Conservation (phyloP, 257 asterid species). For the Leptodermis oblonga region DNA sequence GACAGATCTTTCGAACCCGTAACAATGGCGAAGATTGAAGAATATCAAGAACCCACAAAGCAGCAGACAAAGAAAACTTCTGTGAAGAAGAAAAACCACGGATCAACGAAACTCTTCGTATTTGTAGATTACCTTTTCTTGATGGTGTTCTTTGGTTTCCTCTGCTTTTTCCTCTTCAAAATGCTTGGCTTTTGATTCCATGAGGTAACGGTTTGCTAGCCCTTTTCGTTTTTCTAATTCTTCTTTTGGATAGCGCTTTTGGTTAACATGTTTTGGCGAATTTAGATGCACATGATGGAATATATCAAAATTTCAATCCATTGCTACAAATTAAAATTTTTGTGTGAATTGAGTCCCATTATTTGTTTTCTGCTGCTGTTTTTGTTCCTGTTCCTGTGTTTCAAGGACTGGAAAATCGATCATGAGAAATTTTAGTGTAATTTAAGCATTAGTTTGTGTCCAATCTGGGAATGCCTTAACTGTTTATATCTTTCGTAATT, state of each 20-base stretch:
- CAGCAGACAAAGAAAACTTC: conserved; percentile 32
- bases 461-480: neutral
- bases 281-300: neutral
- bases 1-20: neutral
- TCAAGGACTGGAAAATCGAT: neutral
- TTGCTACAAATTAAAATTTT: neutral
- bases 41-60: conserved; percentile 26
- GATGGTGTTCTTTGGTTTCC: conserved; percentile 60
- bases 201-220: conserved; percentile 25
- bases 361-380: neutral
- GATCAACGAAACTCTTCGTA: conserved; percentile 31
- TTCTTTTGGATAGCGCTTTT: neutral
- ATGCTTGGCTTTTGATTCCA: conserved; percentile 46
- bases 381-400: neutral
- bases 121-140: conserved; percentile 49
- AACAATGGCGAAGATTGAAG: conserved; percentile 45
- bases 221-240: neutral
- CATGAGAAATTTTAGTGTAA: neutral
- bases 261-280: neutral
- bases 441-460: neutral
- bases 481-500: neutral
- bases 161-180: conserved; percentile 53
- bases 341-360: neutral
- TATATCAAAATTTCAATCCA: neutral
- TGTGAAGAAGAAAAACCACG: conserved; percentile 33